Evolutionary conservation across 768 basidiomycete genomes (phyloP).

Genomic region (Boletus subparvulus): DNA sequence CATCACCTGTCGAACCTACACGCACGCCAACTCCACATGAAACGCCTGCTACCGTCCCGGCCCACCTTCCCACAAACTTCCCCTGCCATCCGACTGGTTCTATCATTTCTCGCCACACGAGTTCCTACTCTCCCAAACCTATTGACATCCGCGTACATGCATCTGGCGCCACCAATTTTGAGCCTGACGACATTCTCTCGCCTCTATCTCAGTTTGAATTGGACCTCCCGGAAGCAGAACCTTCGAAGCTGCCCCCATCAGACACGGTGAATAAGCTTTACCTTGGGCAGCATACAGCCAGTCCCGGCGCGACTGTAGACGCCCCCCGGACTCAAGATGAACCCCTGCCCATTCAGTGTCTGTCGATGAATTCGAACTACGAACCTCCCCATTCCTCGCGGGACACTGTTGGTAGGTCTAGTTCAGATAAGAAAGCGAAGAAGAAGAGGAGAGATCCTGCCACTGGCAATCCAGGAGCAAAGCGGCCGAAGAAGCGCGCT

Average conservation of each 20-base stretch:
- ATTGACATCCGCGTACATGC: background rate
- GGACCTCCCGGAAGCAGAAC: conserved; percentile 22
- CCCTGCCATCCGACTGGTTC: background rate
- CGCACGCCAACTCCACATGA: background rate
- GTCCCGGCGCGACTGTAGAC: background rate
- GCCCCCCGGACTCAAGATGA: background rate
- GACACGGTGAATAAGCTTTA: conserved; percentile 22
- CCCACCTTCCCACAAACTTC: background rate
- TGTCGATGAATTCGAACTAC: background rate
- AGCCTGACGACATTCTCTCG: conserved; percentile 12
- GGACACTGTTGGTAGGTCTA: background rate
- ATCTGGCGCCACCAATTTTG: background rate
- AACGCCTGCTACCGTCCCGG: background rate
- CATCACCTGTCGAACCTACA: conserved; percentile 12
- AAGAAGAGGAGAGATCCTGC: conserved; percentile 5
- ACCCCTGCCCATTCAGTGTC: background rate
- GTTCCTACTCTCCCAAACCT: background rate
- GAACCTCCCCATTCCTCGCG: background rate
- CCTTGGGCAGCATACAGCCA: conserved; percentile 3
- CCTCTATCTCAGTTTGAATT: conserved; percentile 27
- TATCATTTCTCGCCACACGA: background rate
- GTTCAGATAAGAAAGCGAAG: conserved; percentile 6
- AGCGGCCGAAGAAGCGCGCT: conserved; percentile 8
- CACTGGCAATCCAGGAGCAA: background rate
- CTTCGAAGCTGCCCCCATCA: conserved; percentile 18